Evolutionary conservation across 768 basidiomycete species (phyloP).

Genomic region (Leccinum obscurum): DNA sequence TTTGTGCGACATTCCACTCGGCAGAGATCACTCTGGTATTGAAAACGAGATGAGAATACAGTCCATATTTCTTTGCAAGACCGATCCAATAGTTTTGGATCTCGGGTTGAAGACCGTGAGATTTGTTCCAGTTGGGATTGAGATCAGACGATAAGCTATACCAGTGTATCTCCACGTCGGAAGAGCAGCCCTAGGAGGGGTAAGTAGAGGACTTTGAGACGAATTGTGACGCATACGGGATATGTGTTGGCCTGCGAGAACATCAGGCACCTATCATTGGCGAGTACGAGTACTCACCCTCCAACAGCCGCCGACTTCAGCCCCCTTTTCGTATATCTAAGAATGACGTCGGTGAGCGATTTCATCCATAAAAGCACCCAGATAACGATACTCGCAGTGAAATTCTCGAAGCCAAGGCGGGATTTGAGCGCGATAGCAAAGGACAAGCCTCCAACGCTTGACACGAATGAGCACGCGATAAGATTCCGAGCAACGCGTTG

Average conservation of each 20-base stretch:
- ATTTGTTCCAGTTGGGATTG: conserved; percentile 44
- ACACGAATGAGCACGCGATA: neutral
- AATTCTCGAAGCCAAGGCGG: conserved; percentile 38
- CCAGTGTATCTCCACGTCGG: conserved; percentile 43
- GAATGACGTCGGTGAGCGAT: neutral
- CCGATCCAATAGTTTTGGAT: conserved; percentile 45
- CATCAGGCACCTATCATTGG: neutral
- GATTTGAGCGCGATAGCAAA: conserved; percentile 44
- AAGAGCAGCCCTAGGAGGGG: conserved; percentile 41
- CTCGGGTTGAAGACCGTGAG: conserved; percentile 42
- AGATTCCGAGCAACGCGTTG: neutral
- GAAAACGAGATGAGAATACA: conserved; percentile 44
- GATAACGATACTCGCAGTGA: conserved; percentile 34
- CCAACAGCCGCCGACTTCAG: conserved; percentile 53
- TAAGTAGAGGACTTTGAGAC: neutral
- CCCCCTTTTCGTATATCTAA: conserved; percentile 46
- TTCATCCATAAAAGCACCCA: neutral
- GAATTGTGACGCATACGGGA: conserved; percentile 15
- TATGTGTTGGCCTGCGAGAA: conserved; percentile 32
- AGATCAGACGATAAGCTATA: conserved; percentile 51
- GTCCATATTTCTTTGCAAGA: conserved; percentile 41
- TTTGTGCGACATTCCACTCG: conserved; percentile 41
- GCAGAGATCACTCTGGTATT: conserved; percentile 44
- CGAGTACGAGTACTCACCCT: conserved; percentile 37
- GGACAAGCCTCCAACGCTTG: conserved; percentile 43